Base-by-base conservation (phyloP, 1,284 basidiomycete species). In the Cryptococcus sp. region DNA sequence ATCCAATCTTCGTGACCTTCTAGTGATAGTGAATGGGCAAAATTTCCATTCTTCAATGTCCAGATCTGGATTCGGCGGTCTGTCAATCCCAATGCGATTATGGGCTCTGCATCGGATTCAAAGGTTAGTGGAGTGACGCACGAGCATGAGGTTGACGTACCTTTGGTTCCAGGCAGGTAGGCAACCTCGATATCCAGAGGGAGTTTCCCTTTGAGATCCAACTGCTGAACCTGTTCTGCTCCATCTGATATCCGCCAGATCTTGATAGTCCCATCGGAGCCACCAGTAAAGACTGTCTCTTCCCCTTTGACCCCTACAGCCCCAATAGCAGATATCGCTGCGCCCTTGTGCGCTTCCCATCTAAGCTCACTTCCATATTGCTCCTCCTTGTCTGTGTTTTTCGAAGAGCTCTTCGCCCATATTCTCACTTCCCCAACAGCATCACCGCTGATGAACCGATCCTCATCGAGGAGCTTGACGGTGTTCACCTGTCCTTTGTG, bases 1-100 rank as follows among this genome's bases (percentile, higher is more conserved):
- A 96, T 83, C 93, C 93, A 98, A 73, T 97, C 93, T 81, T 95
- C 90, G 71, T 98, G 93, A 0, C 93, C 93, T 39, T 89, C 83
- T 39, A 98, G 82, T 0, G 83, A 81, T 5, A 82, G 67, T 1
- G 77, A 62, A 50, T 70, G 72, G 17, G 57, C 49, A 65, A 80
- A 81, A 66, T 75, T 59, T 51, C 81, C 81, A n/a, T 86, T 84
- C 5, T 85, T 85, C 48, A 85, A 82, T 11, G 86, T 85, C 82
- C 85, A 94, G 15, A 96, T 82, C 49, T 88, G 86, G 17, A 96
- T 84, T 50, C 83, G 86, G 50, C 82, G 82, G 68, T 91, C 88
- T 0, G 93, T 96, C 23, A 84, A 84, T 4, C 85, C 88, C 44
- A 93, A 81, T 7, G 91, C 89, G 20, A 96, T 83, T 5, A 94